Evolutionary conservation across 1,139 yeast genomes (phyloP).

Genomic region (Geotrichum candidum): DNA sequence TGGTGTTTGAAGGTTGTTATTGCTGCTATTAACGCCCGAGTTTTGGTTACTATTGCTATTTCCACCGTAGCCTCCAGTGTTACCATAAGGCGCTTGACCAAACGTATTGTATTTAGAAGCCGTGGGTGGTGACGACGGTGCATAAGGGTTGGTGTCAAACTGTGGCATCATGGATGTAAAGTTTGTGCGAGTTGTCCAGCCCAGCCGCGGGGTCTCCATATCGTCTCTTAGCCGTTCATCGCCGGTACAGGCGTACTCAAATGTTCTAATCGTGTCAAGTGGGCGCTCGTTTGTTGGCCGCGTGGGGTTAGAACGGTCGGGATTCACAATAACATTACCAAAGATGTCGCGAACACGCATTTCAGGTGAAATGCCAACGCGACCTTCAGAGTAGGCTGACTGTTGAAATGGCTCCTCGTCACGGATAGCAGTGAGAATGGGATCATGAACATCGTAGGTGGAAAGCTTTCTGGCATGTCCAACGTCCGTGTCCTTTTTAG

Average conservation of each 20-base stretch:
- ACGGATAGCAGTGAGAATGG: constrained; percentile 81
- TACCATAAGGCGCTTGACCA: not conserved
- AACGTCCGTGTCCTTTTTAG: constrained; percentile 16
- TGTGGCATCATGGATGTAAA: constrained; percentile 39
- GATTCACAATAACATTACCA: constrained; percentile 66
- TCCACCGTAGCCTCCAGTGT: not conserved
- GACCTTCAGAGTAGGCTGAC: constrained; percentile 34
- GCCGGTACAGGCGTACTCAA: constrained; percentile 90
- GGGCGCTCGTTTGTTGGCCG: constrained; percentile 92
- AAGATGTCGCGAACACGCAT: constrained; percentile 64
- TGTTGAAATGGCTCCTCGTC: constrained; percentile 91
- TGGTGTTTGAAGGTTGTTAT: not conserved
- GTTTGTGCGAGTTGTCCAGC: constrained; percentile 67
- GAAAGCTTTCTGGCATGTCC: constrained; percentile 18
- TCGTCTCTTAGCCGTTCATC: constrained; percentile 71
- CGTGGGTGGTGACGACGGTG: constrained; percentile 20
- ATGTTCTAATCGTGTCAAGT: constrained; percentile 83
- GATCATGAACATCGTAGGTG: constrained; percentile 60
- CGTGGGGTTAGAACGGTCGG: constrained; percentile 89
- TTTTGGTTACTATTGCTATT: not conserved
- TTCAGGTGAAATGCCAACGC: constrained; percentile 39
- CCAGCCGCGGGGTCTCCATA: constrained; percentile 67
- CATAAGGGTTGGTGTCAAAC: constrained; percentile 37
- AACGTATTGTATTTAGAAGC: not conserved
- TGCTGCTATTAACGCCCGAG: not conserved